Conservation (phyloP, 371 early-diverging fungal species). For the Mucor racemosus region DNA sequence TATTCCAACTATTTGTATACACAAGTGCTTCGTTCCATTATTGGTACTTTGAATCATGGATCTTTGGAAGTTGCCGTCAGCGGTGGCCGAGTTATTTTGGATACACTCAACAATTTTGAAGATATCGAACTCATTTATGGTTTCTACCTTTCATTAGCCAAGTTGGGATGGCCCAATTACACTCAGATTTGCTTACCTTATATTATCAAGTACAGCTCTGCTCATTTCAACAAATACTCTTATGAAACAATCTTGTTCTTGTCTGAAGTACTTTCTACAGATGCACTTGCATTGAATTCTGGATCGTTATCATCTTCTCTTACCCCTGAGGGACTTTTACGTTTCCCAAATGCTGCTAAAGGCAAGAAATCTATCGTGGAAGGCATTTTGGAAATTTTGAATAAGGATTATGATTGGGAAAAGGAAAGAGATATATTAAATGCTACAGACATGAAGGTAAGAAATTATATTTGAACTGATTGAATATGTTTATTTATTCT, state of each 20-base stretch:
- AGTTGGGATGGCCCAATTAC: conserved; percentile 69
- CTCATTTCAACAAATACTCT: conserved; percentile 42
- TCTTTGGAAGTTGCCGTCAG: conserved; percentile 63
- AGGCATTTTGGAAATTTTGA: conserved; percentile 45
- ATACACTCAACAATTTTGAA: conserved; percentile 55
- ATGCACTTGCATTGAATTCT: conserved; percentile 41
- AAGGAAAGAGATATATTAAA: conserved; percentile 55
- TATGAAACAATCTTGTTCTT: conserved; percentile 60
- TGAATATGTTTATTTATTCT: neutral
- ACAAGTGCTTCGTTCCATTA: conserved; percentile 33
- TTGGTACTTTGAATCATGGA: conserved; percentile 57
- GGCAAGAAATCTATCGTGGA: conserved; percentile 31
- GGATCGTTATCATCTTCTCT: conserved; percentile 59
- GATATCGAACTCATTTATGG: conserved; percentile 62
- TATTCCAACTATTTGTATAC: conserved; percentile 29
- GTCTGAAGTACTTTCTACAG: conserved; percentile 53
- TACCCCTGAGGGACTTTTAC: conserved; percentile 60
- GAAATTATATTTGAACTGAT: neutral
- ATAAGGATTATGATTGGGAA: conserved; percentile 55
- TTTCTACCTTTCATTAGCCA: conserved; percentile 70
- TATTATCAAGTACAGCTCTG: conserved; percentile 59
- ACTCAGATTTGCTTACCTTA: conserved; percentile 73
- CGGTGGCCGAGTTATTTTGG: conserved; percentile 65
- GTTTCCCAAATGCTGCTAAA: conserved; percentile 48
- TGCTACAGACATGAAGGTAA: conserved; percentile 43